A percentile compares a stretch with the other conserved stretches of the same genome.
Conservation (phyloP, 2,329 filamentous ascomycete genomes). For the Achaetomium macrosporum region DNA sequence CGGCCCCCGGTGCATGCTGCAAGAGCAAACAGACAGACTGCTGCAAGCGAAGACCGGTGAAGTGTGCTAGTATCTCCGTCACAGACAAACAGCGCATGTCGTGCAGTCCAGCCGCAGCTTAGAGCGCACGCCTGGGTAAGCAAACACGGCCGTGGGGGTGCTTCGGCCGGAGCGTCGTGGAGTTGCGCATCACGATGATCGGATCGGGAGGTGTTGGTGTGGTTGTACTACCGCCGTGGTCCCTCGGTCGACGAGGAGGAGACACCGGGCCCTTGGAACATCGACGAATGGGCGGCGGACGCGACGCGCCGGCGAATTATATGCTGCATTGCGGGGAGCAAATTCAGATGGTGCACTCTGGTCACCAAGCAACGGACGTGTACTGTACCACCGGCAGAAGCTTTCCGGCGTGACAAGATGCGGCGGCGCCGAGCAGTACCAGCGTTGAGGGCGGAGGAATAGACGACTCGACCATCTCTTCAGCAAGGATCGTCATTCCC, state of each 20-base stretch:
- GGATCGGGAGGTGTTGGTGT: constrained; percentile 5
- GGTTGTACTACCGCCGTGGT: constrained; percentile 9
- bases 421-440: neutral
- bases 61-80: neutral
- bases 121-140: neutral
- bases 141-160: neutral
- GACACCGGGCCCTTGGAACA: neutral
- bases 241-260: neutral
- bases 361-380: neutral
- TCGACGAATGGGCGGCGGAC: constrained; percentile 4
- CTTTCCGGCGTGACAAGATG: neutral
- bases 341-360: neutral
- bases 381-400: neutral
- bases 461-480: neutral
- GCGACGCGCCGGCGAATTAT: neutral
- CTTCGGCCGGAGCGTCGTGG: constrained; percentile 12
- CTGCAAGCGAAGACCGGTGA: neutral
- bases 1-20: neutral
- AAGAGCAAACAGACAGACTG: constrained; percentile 9
- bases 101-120: neutral
- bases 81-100: constrained; percentile 3
- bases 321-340: constrained; percentile 3
- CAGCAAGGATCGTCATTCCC: neutral
- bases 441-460: neutral
- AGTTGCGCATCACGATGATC: neutral